Conservation (phyloP, 371 early-diverging fungal species). For the Mortierella polycephala region DNA sequence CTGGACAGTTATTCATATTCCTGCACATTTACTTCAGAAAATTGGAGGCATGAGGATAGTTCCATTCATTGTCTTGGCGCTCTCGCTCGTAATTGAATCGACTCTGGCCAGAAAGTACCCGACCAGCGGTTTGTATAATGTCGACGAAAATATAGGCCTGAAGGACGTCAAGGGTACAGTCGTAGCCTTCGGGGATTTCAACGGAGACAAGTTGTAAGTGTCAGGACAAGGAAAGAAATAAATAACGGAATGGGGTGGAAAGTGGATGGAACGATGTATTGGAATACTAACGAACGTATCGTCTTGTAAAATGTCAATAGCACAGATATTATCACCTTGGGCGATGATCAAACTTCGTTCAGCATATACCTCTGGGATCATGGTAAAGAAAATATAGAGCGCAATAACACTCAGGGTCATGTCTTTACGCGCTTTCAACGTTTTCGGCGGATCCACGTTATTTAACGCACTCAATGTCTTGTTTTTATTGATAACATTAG, state of each 20-base stretch:
- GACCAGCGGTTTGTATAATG: constrained; percentile 58
- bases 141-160: constrained; percentile 64
- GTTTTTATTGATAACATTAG: constrained; percentile 1
- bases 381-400: constrained; percentile 28
- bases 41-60: constrained; percentile 20
- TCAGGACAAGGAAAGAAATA: constrained; percentile 21
- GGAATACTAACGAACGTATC: too few species aligned
- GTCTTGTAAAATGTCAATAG: constrained; percentile 42
- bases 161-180: constrained; percentile 75
- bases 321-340: constrained; percentile 82
- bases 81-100: constrained; percentile 16
- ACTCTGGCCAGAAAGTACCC: constrained; percentile 42
- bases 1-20: too few species aligned
- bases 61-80: constrained; percentile 29
- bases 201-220: constrained; percentile 81
- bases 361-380: constrained; percentile 78
- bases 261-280: too few species aligned
- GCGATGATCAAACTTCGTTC: constrained; percentile 70
- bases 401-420: too few species aligned
- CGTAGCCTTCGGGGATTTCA: constrained; percentile 87
- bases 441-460: neutral
- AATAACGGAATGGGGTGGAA: neutral
- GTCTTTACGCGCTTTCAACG: neutral
- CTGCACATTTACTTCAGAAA: too few species aligned
- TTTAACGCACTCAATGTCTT: neutral